Evolutionary conservation across 345 rosid species (phyloP).

Genomic region (Toxicodendron radicans): DNA sequence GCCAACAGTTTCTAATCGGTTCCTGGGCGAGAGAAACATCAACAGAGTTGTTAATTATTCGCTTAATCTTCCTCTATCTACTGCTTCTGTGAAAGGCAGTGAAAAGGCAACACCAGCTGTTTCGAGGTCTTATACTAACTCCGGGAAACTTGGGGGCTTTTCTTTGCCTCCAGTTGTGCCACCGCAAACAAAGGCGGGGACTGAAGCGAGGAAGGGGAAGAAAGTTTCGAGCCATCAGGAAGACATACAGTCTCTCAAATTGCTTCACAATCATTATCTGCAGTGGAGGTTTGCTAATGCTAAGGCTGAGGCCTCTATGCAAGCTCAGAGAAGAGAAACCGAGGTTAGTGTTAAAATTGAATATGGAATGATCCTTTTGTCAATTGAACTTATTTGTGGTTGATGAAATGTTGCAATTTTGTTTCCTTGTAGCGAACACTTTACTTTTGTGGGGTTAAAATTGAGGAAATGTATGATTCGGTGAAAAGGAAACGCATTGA

Average conservation of each 20-base stretch:
- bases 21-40: conserved; percentile 32
- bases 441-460: conserved; percentile 54
- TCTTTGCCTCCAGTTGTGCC: conserved; percentile 57
- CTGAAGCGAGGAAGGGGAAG: conserved; percentile 45
- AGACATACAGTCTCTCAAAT: conserved; percentile 56
- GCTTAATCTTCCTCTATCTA: conserved; percentile 31
- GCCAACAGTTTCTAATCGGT: conserved; percentile 30
- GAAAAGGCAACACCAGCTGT: conserved; percentile 28
- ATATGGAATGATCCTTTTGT: no score
- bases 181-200: conserved; percentile 35
- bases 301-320: conserved; percentile 52
- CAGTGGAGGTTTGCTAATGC: conserved; percentile 93
- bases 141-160: conserved; percentile 25
- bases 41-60: conserved; percentile 26
- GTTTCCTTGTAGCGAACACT: conserved; percentile 54
- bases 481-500: conserved; percentile 64
- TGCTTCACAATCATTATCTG: conserved; percentile 71
- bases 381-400: no score
- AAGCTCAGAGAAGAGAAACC: conserved; percentile 58
- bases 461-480: conserved; percentile 55
- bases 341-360: conserved; percentile 47
- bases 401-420: not conserved
- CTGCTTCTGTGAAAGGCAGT: conserved; percentile 19
- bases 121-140: conserved; percentile 20
- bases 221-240: conserved; percentile 54